Percentiles rank a stretch among this genome's conserved stretches.
Evolutionary conservation across 306 rosid genomes (phyloP).

Genomic region (Hippophae gyantsensis): DNA sequence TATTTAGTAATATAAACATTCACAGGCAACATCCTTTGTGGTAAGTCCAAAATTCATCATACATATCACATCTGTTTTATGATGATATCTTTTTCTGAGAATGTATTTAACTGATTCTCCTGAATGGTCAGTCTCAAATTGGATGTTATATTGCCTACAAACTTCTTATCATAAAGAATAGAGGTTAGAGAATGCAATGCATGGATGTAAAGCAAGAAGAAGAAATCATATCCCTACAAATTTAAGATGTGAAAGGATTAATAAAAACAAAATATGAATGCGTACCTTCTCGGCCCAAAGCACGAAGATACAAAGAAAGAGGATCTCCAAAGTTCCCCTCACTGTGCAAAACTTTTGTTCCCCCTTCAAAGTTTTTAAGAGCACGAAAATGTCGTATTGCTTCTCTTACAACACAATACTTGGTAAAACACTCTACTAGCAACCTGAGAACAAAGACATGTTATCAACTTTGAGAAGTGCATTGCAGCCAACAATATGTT

Average conservation of each 20-base stretch:
- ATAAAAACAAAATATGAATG: constrained; percentile 14
- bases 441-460: constrained; percentile 45
- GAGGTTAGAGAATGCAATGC: background rate
- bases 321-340: constrained; percentile 90
- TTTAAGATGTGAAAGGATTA: background rate
- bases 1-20: background rate
- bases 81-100: too few species aligned
- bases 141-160: too few species aligned
- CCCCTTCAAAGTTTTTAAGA: constrained; percentile 61
- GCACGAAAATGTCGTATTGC: constrained; percentile 97
- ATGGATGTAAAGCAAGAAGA: background rate
- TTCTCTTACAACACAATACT: constrained; percentile 79
- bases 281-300: constrained; percentile 86
- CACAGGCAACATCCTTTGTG: too few species aligned
- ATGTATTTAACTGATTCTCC: too few species aligned
- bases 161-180: too few species aligned
- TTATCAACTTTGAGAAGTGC: background rate
- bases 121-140: too few species aligned
- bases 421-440: constrained; percentile 91
- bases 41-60: too few species aligned
- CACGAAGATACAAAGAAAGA: constrained; percentile 87
- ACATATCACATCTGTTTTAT: too few species aligned
- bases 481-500: too few species aligned
- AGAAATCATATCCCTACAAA: background rate
- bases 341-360: constrained; percentile 55